Evolutionary conservation across 805 yeast genomes (phyloP), one percentile per base, ranked within the genome.

Genomic region (Hanseniaspora lindneri): DNA sequence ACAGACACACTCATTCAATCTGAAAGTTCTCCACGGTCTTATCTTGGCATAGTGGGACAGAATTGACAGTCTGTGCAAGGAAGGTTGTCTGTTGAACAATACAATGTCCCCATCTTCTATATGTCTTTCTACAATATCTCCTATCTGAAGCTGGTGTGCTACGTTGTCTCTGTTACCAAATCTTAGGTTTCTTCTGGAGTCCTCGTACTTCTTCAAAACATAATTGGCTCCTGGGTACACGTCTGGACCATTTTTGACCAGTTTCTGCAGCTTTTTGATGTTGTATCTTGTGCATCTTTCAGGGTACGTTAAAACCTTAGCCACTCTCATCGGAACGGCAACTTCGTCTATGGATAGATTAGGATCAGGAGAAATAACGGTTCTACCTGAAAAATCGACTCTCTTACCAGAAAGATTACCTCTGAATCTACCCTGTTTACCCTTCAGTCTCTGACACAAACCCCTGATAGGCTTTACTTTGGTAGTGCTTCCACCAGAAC

Each of bases 351-450:
- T 85, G 25, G 82, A 73, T 57, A 92, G 69, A 62, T 92, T 92
- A 32, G 99, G 99, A 69, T 92, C 99, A 2, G 98, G 98, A 2
- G 97, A 89, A 60, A 92, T 92, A 56, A 92, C 99, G 0, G 98
- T 92, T 70, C 99, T 78, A 44, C 94, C 98, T 0, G 96, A 87
- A 62, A 92, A 92, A 66, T 92, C 99, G 23, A 92, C 99, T 71
- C 99, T 83, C 66, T 92, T 92, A 66, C 99, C 99, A 1, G 96
- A 87, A 57, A 92, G 69, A 61, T 92, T 92, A 56, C 99, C 99
- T 72, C 99, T 77, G 69, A 92, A 94, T 62, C 99, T 81, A 60
- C 99, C 99, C 67, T 92, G 97, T 57, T 92, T 92, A 64, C 99
- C 99, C 67, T 92, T 92, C 54, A 92, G 72, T 61, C 99, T 77